Evolutionary conservation across 495 filamentous ascomycete genomes (phyloP).

Genomic region (Talaromyces adpressus): DNA sequence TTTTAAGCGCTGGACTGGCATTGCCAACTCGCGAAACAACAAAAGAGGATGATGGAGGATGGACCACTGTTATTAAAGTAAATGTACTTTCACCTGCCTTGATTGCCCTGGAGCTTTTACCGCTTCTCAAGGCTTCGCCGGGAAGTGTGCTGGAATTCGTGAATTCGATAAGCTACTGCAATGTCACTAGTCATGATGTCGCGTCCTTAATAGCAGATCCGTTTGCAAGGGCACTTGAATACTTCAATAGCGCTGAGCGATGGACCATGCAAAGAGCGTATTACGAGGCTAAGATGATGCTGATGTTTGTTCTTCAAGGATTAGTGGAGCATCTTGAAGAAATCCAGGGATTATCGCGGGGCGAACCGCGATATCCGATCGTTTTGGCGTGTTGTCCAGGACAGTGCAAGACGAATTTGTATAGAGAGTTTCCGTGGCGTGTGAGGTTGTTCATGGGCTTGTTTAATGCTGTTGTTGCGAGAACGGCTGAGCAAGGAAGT

Average conservation of each 20-base stretch:
- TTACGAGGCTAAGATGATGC: neutral
- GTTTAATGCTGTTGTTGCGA: constrained; percentile 17
- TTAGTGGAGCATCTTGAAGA: neutral
- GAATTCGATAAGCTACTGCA: neutral
- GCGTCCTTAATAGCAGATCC: neutral
- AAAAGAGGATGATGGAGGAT: neutral
- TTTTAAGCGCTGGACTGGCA: neutral
- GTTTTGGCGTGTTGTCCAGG: constrained; percentile 1
- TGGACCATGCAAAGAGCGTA: neutral
- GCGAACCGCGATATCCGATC: neutral
- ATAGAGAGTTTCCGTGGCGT: neutral
- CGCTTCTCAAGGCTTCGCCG: neutral
- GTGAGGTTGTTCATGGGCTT: neutral
- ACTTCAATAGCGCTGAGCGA: neutral
- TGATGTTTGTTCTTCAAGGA: constrained; percentile 1
- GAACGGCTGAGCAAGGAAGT: constrained; percentile 30
- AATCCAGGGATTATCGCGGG: neutral
- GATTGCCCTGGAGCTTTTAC: neutral
- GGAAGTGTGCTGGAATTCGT: constrained; percentile 4
- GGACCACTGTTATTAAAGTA: neutral
- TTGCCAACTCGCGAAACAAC: neutral
- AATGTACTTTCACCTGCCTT: neutral
- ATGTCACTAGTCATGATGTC: neutral
- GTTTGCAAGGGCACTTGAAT: neutral
- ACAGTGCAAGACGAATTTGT: neutral